Evolutionary conservation across 495 filamentous ascomycete species (phyloP).

Genomic region (Penicillium antarcticum): DNA sequence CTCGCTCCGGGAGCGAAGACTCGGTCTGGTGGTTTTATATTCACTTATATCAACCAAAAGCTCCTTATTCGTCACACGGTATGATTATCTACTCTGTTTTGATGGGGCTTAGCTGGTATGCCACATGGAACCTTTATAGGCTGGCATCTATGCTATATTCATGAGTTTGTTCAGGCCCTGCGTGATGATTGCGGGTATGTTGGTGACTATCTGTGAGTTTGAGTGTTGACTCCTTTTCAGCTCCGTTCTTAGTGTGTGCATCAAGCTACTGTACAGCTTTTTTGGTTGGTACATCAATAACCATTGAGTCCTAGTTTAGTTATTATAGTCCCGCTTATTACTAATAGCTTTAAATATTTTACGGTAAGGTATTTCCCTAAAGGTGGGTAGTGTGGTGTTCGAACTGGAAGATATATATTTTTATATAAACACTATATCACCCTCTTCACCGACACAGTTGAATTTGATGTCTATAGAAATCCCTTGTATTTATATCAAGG

Average conservation of each 20-base stretch:
- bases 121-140: constrained; percentile 55
- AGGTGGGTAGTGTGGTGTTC: too few relatives aligned
- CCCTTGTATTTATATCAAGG: too few relatives aligned
- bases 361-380: too few relatives aligned
- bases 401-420: too few relatives aligned
- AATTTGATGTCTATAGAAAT: too few relatives aligned
- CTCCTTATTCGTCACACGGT: constrained; percentile 55
- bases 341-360: too few relatives aligned
- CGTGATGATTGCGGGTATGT: constrained; percentile 66
- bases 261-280: constrained; percentile 53
- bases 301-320: too few relatives aligned
- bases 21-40: constrained; percentile 69
- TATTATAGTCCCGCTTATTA: too few relatives aligned
- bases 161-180: constrained; percentile 61
- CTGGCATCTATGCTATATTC: constrained; percentile 67
- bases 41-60: constrained; percentile 61
- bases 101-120: not conserved
- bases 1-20: constrained; percentile 46
- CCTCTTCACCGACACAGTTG: too few relatives aligned
- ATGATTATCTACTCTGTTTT: constrained; percentile 2
- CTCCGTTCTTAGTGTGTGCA: not conserved
- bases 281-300: too few relatives aligned
- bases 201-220: constrained; percentile 32
- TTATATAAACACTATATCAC: too few relatives aligned
- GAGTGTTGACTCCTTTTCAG: not conserved